Evolutionary conservation across 2,329 filamentous ascomycete species (phyloP), one percentile per base, ranked within the genome.

Genomic region (Pseudopithomyces chartarum): DNA sequence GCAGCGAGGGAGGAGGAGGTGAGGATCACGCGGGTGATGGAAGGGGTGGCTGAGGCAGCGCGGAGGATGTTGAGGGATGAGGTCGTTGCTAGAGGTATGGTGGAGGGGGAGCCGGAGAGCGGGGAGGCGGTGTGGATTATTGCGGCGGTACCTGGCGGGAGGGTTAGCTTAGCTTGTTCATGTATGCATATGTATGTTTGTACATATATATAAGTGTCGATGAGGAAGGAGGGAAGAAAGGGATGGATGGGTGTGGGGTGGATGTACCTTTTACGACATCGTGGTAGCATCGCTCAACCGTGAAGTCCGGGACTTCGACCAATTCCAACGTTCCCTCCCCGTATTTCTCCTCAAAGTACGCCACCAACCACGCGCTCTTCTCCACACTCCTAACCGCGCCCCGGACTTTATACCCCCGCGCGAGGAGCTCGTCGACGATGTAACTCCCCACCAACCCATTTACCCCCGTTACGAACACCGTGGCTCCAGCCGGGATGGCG

Each of bases 61-160:
- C 74, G 67, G 1, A 83, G 70, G 3, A 79, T 72, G 36, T 77
- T 76, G 4, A 71, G 62, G 0, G 72, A 70, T 6, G 76, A 76
- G 0, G 63, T 58, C 6, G 80, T 65, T 0, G 74, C 77, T 0
- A 70, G 69, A 0, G 76, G 71, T 17, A 85, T 79, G 8, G 81
- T 77, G 0, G 72, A 61, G 15, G 82, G 69, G 0, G 66, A 54
- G 45, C 79, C 78, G 0, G 67, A 71, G 1, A 80, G 57, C 17
- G 78, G 72, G 15, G 77, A 75, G 0, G 82, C 82, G 10, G 80
- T 71, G 57, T 84, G 81, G 15, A 78, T 70, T 47, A 84, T 73
- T 3, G 78, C 79, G 1, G 75, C 33, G 64, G 78, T 32, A 5
- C 56, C 68, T 70, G 44, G 22, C 2, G 40, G 29, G n/a, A 12